phyloP scores from a whole-genome alignment of 441 rosid genomes.

The Populus hybrid region DNA sequence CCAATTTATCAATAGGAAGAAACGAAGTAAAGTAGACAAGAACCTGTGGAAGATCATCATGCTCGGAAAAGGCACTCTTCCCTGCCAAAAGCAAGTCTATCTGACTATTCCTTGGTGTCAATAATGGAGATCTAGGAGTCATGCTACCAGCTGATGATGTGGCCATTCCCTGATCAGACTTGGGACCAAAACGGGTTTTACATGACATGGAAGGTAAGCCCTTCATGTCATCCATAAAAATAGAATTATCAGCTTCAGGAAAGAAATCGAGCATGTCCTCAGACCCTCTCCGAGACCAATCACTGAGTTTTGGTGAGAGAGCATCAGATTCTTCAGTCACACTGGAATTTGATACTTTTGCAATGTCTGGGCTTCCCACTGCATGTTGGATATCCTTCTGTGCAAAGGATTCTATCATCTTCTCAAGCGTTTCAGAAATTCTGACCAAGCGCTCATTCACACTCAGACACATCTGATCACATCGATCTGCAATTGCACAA shows the following conservation, averaged over 20 bases:
- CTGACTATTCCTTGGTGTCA: constrained; percentile 88
- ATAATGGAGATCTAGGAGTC: constrained; percentile 95
- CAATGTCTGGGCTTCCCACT: constrained; percentile 78
- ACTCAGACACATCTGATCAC: constrained; percentile 76
- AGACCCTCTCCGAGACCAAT: constrained; percentile 93
- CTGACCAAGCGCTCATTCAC: constrained; percentile 85
- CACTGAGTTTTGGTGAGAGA: constrained; percentile 91
- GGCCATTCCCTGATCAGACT: constrained; percentile 96
- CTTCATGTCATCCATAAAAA: constrained; percentile 84
- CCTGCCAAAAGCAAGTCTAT: constrained; percentile 84
- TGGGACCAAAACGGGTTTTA: constrained; percentile 89
- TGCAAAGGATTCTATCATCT: constrained; percentile 66
- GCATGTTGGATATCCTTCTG: constrained; percentile 72
- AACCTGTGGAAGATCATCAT: constrained; percentile 90
- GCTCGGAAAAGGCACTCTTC: constrained; percentile 75
- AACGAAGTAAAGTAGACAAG: constrained; percentile 12
- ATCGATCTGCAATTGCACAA: constrained; percentile 92
- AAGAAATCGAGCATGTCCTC: constrained; percentile 99
- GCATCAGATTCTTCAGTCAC: constrained; percentile 83
- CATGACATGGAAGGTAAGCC: constrained; percentile 91
- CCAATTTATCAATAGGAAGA: not conserved
- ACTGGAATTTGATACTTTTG: constrained; percentile 86
- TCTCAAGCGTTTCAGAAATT: constrained; percentile 90
- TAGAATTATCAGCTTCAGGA: constrained; percentile 76
- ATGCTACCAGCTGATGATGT: constrained; percentile 98